Evolutionary conservation across 345 rosid species (phyloP), one percentile per base, ranked within the genome.

Genomic region (Cochlearia excelsa): DNA sequence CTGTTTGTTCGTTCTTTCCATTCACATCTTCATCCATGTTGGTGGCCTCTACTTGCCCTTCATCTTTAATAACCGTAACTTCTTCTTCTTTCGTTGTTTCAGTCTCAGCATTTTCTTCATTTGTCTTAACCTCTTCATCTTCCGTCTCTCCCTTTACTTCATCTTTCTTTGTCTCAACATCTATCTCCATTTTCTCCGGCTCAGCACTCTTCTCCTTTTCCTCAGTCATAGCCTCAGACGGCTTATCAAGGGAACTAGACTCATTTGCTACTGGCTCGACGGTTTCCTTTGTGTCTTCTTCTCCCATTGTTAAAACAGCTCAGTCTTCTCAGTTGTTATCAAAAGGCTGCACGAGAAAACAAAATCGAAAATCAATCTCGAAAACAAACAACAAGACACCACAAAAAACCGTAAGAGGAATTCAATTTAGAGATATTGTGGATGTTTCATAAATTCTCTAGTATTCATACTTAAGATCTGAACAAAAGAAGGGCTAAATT

Each of bases 291-390:
- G 67, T 74, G 69, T 79, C 82, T 50, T 78, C 82, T 59, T 82
- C 84, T 2, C 78, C 84, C 98, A 92, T 92, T 45, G 35, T 72
- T 54, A 66, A 61, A 40, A 55, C 57, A 68, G 54, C 28, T 55
- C 61, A 50, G 42, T 43, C 31, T 40, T 16, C 43, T 34, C 45
- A 40, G 28, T 30, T 35, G 54, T 10, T 44, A 40, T 6, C 57
- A 63, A 54, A 16, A 54, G 11, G 47, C 79, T 70, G 63, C 60
- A 73, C 16, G 16, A 64, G 26, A 59, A 67, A 59, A 16, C 38
- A 56, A 9, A 46, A 5, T 30, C 38, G 28, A 59, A 26, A 9
- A 49, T 59, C 28, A 53, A 33, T 16, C 23, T 16, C 23, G 23
- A 16, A 16, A 43, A 33, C 31, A 39, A 57, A 43, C 48, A 45